These are phyloP conservation scores for Lepraria neglecta DNA, from an alignment of 495 filamentous ascomycete species.

Conservation along the genomic window DNA sequence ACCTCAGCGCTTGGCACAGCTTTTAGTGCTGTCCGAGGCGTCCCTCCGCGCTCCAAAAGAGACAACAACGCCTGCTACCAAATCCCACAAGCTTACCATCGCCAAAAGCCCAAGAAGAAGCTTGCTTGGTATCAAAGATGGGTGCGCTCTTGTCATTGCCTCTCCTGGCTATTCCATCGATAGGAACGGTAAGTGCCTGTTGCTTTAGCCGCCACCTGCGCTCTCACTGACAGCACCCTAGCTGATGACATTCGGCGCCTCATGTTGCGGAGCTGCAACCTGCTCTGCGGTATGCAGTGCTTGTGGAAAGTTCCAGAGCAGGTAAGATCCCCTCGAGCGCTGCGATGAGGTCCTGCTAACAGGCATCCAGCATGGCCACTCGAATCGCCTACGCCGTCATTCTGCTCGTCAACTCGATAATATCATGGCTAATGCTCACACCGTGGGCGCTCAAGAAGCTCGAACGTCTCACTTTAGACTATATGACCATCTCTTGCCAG, in stretches of 20 bases:
- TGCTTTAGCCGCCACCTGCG: background rate
- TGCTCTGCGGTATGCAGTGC: conserved; percentile 90
- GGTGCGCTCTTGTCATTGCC: conserved; percentile 87
- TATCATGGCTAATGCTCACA: conserved; percentile 99
- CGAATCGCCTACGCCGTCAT: conserved; percentile 96
- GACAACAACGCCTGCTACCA: background rate
- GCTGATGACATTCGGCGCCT: conserved; percentile 69
- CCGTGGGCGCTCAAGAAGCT: conserved; percentile 97
- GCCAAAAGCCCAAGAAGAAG: background rate
- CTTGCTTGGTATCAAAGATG: conserved; percentile 46
- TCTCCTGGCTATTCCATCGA: conserved; percentile 76
- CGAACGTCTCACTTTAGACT: conserved; percentile 83
- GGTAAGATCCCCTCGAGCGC: conserved; percentile 44
- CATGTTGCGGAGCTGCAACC: conserved; percentile 91
- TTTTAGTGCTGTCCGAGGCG: too few relatives aligned
- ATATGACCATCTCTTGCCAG: conserved; percentile 86
- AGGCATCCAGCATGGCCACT: conserved; percentile 69
- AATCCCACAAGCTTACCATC: background rate
- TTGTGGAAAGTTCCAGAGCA: conserved; percentile 94
- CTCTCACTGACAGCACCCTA: conserved; percentile 37
- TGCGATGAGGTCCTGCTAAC: conserved; percentile 23
- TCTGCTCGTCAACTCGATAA: conserved; percentile 89
- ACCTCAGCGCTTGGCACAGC: background rate
- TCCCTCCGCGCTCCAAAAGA: background rate
- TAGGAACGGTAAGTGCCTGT: conserved; percentile 64